These are phyloP conservation scores for Mycogone perniciosa DNA, from an alignment of 2,329 filamentous ascomycete species.

Conservation along the genomic window DNA sequence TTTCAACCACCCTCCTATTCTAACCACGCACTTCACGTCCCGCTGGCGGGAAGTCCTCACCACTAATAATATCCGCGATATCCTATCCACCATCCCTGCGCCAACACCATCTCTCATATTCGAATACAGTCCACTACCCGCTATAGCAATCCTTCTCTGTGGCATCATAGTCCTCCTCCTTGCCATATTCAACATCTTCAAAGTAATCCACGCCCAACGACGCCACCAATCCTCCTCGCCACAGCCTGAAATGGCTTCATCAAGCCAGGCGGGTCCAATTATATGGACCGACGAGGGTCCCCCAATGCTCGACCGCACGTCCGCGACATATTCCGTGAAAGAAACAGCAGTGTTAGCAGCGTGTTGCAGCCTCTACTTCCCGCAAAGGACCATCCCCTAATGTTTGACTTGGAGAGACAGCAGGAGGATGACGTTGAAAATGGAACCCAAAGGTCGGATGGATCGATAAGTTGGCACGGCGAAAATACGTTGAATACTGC, in stretches of 20 bases:
- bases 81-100: not conserved
- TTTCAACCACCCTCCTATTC: too few relatives aligned
- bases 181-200: not conserved
- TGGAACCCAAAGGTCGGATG: not conserved
- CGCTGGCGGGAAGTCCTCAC: too few relatives aligned
- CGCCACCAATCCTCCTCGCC: not conserved
- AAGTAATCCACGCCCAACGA: not conserved
- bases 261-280: not conserved
- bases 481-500: slow-evolving; percentile 15
- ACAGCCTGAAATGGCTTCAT: not conserved
- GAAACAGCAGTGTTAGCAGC: too few relatives aligned
- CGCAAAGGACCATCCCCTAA: not conserved
- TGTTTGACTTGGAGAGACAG: not conserved
- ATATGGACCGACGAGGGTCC: not conserved
- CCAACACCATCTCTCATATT: not conserved
- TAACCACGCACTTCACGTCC: too few relatives aligned
- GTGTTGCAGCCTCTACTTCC: not conserved
- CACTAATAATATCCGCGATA: not conserved
- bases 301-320: not conserved
- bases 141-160: not conserved
- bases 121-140: not conserved
- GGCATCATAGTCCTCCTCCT: not conserved
- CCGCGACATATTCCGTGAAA: not conserved
- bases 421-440: not conserved
- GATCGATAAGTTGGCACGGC: slow-evolving; percentile 12